Conservation (phyloP, 371 early-diverging fungal species). For the Rhizopus delemar region DNA sequence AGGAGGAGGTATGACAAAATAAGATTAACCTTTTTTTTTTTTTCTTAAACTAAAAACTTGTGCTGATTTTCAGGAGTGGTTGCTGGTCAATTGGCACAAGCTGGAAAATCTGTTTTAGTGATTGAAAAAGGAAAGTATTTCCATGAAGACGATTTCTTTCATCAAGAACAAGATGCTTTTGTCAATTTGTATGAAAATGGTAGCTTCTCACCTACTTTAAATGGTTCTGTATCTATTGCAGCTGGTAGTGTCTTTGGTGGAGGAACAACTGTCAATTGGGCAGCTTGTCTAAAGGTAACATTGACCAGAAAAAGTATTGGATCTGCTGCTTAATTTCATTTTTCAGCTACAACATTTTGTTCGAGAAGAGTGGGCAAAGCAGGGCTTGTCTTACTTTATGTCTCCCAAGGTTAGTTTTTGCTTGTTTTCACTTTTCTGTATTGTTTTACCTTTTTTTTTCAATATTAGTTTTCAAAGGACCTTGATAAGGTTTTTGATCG, state of each 20-base stretch:
- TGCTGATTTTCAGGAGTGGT: slow-evolving; percentile 39
- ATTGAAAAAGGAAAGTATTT: slow-evolving; percentile 68
- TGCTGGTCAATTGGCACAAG: slow-evolving; percentile 64
- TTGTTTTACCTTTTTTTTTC: not conserved
- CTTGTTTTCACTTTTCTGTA: not conserved
- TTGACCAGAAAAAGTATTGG: too few relatives aligned
- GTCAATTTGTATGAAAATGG: slow-evolving; percentile 49
- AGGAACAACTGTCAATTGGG: slow-evolving; percentile 66
- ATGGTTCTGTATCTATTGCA: slow-evolving; percentile 50
- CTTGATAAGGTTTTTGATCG: slow-evolving; percentile 60
- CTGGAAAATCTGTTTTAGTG: slow-evolving; percentile 67
- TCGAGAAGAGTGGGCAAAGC: slow-evolving; percentile 75
- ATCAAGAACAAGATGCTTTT: slow-evolving; percentile 45
- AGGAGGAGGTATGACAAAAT: slow-evolving; percentile 53
- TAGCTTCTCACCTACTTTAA: slow-evolving; percentile 29
- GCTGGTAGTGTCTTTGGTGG: slow-evolving; percentile 61
- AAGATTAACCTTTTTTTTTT: too few relatives aligned
- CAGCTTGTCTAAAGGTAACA: slow-evolving; percentile 59
- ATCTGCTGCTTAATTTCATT: not conserved
- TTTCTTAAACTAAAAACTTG: not conserved
- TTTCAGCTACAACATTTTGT: slow-evolving; percentile 58
- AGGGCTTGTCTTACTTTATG: slow-evolving; percentile 60
- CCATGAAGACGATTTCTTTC: slow-evolving; percentile 51
- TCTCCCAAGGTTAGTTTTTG: slow-evolving; percentile 33
- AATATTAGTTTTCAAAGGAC: slow-evolving; percentile 31